Base-by-base conservation (phyloP, 1,139 yeast species). In the Yamadazyma conglobata region DNA sequence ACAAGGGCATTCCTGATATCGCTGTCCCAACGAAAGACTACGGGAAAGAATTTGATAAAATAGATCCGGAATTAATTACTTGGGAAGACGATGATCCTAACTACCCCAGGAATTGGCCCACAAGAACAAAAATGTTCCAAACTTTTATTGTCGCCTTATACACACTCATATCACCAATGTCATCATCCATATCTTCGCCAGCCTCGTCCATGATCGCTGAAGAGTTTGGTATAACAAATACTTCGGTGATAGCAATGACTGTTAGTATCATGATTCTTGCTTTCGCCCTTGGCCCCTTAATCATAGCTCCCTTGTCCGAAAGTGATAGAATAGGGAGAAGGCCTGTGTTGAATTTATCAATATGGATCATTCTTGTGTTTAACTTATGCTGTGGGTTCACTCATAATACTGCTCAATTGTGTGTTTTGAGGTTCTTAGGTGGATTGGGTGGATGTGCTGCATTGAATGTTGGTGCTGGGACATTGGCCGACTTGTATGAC, bases 371-470 rank as follows among this genome's bases (percentile, higher is more conserved):
- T 21, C 60, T 71, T 19, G 46, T 68, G 10, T 78, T 79, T 54
- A 76, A 76, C 43, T 47, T 79, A 25, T 80, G 77, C 5, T 76
- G 84, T 49, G 82, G 75, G 1, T 58, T 74, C 28, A 57, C 77
- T 4, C 60, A 71, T 24, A 73, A 63, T 25, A 64, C 73, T 0
- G 65, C 77, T 1, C 80, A 77, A 40, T 56, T 80, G 48, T 63
- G 79, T 39, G 70, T 78, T 4, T 70, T 74, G 34, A 60, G 86
- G 25, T 72, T 78, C 31, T 46, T 79, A 6, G 82, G 82, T 1
- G 87, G 87, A 2, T 52, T 71, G 17, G 77, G 79, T n/a, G 82
- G 81, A 4, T 72, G 79, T 34, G 79, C 83, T 1, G 77, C 85
- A 1, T 55, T 79, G 27, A 73, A 77, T 31, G 79, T 78, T n/a